A percentile compares a stretch with the other conserved stretches of the same genome.
Conservation (phyloP, 208 protist species). For the Phytomonas sp. region DNA sequence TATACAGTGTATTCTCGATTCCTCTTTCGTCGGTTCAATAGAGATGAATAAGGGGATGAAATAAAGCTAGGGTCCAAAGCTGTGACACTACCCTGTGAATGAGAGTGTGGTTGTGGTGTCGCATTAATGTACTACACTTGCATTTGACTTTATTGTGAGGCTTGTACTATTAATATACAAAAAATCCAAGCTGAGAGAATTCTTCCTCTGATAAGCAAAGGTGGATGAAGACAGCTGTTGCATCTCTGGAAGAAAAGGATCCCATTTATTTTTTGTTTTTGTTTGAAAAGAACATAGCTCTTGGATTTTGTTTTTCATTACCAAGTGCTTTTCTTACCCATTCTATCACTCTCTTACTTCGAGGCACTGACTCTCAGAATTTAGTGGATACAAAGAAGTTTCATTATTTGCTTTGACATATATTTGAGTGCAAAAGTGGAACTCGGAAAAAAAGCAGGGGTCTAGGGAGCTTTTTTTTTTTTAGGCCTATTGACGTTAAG, state of each 20-base stretch:
- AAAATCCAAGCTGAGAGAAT: background rate
- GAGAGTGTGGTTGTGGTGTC: background rate
- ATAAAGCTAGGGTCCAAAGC: background rate
- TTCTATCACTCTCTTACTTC: background rate
- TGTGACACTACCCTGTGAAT: background rate
- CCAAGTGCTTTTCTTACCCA: background rate
- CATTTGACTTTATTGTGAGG: slow-evolving; percentile 1
- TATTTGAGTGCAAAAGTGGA: background rate
- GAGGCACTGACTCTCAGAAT: background rate
- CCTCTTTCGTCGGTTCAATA: background rate
- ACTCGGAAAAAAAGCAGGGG: background rate
- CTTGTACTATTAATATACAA: background rate
- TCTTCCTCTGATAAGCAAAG: background rate
- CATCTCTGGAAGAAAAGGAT: background rate
- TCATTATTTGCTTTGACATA: background rate
- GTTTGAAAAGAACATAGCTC: background rate
- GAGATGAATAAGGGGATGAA: background rate
- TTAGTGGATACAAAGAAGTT: background rate
- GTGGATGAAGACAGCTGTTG: background rate
- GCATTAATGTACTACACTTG: background rate
- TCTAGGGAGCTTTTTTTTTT: background rate
- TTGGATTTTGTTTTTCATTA: background rate
- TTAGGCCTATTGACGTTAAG: background rate
- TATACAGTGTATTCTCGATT: background rate
- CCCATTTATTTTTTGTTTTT: background rate